These are phyloP conservation scores for Bidens hawaiensis DNA, from an alignment of 140 eudicot genomes.

Conservation along the genomic window DNA sequence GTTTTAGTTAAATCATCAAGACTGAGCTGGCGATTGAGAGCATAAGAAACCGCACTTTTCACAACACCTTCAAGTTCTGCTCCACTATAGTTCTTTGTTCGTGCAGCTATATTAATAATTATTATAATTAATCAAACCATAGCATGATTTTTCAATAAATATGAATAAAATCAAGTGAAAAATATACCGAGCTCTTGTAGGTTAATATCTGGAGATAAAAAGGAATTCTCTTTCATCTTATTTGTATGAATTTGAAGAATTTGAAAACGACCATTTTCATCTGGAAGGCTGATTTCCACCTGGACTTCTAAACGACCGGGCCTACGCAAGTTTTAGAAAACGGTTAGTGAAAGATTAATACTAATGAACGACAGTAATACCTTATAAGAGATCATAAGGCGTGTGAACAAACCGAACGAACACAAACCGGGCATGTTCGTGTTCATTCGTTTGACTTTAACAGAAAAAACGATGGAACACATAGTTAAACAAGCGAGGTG, in stretches of 20 bases:
- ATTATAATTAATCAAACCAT: conserved; percentile 8
- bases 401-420: too few relatives aligned
- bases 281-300: conserved; percentile 98
- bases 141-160: not conserved
- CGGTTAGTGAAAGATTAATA: not conserved
- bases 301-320: conserved; percentile 99
- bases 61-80: conserved; percentile 99
- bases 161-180: not conserved
- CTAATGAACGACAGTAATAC: not conserved
- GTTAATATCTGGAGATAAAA: conserved; percentile 90
- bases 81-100: conserved; percentile 95
- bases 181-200: conserved; percentile 82
- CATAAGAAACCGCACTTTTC: conserved; percentile 97
- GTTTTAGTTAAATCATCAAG: conserved; percentile 85
- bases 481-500: too few relatives aligned
- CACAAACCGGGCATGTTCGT: too few relatives aligned
- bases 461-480: too few relatives aligned
- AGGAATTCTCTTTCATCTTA: conserved; percentile 98
- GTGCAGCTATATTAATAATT: conserved; percentile 57
- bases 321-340: conserved; percentile 37
- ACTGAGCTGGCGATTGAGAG: conserved; percentile 82
- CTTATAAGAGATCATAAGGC: not conserved
- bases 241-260: conserved; percentile 94
- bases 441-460: too few relatives aligned
- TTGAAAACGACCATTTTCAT: conserved; percentile 93